Base-by-base conservation (phyloP, 306 rosid genomes). In the Mucuna pruriens region DNA sequence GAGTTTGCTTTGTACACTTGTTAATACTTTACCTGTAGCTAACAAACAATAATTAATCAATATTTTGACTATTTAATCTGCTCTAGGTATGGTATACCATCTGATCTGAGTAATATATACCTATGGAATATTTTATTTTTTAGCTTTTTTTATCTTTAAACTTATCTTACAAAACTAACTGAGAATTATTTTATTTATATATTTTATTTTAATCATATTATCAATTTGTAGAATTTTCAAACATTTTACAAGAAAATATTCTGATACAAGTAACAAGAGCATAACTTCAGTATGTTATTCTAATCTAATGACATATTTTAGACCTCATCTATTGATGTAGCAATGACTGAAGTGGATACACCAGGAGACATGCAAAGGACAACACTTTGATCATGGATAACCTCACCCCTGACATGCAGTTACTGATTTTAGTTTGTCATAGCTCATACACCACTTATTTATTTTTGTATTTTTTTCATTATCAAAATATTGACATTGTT, bases 311-410 rank as follows among this genome's bases (percentile, higher is more conserved):
- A 9, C 22, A 7, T 77, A 23, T 81, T 49, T n/a, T n/a, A n/a
- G n/a, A n/a, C n/a, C n/a, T n/a, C n/a, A n/a, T n/a, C n/a, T n/a
- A n/a, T n/a, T 74, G 98, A 94, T 58, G 98, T 92, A 87, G 98
- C 98, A 13, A 94, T 94, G 52, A 97, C 97, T 48, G 97, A 92
- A 85, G 90, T 92, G 90, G 98, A 94, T 80, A 92, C 97, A 45
- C 85, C 92, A 46, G 98, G 97, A 33, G 98, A 92, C 97, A 0
- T 94, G 92, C 91, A 94, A 94, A 94, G 90, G 97, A 94, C 55
- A 92, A 97, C 92, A 94, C 97, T 78, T 89, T 94, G 97, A 94
- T 94, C 86, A 94, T 94, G 97, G 98, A 94, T 63, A 94, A 94
- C 87, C 97, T 94, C 83, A 92, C 98, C 44, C 92, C 97, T 13